These are phyloP conservation scores for Hypoxylon sp. DNA, from an alignment of 2,329 filamentous ascomycete species.

Conservation along the genomic window DNA sequence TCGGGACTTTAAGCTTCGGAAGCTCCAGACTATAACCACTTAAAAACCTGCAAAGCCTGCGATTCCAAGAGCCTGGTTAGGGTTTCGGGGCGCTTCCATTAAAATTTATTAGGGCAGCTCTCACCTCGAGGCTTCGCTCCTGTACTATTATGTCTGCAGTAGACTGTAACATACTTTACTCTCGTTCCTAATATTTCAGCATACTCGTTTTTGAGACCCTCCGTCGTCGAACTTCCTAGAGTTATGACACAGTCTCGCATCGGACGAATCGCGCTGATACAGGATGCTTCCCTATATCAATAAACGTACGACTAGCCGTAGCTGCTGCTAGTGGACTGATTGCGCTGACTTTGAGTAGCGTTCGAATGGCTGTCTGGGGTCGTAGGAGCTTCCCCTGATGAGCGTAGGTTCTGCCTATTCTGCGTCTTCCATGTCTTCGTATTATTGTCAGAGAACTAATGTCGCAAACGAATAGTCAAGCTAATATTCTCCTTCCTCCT, in stretches of 20 bases:
- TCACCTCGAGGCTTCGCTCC: not conserved
- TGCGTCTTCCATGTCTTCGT: not conserved
- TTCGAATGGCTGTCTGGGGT: constrained; percentile 60
- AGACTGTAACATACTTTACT: constrained; percentile 12
- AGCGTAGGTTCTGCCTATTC: constrained; percentile 57
- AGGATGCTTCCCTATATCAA: constrained; percentile 57
- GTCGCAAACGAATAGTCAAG: constrained; percentile 76
- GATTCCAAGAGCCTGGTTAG: constrained; percentile 18
- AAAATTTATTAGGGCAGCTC: constrained; percentile 1
- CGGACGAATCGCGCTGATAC: constrained; percentile 21
- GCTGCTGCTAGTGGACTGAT: not conserved
- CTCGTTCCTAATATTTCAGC: constrained; percentile 6
- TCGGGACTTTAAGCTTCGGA: constrained; percentile 14
- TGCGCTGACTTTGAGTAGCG: constrained; percentile 54
- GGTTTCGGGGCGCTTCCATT: constrained; percentile 8
- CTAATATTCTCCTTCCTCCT: constrained; percentile 90
- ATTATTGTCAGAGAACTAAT: constrained; percentile 29
- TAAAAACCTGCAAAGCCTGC: not conserved
- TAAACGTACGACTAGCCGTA: constrained; percentile 48
- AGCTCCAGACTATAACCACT: constrained; percentile 11
- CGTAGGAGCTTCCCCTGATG: constrained; percentile 63
- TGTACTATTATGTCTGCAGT: constrained; percentile 16
- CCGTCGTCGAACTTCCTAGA: constrained; percentile 20
- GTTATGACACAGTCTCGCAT: constrained; percentile 35
- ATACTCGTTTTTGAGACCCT: not conserved